Evolutionary conservation across 2,329 filamentous ascomycete genomes (phyloP).

Genomic region (Ploettnerulaceae sp.): DNA sequence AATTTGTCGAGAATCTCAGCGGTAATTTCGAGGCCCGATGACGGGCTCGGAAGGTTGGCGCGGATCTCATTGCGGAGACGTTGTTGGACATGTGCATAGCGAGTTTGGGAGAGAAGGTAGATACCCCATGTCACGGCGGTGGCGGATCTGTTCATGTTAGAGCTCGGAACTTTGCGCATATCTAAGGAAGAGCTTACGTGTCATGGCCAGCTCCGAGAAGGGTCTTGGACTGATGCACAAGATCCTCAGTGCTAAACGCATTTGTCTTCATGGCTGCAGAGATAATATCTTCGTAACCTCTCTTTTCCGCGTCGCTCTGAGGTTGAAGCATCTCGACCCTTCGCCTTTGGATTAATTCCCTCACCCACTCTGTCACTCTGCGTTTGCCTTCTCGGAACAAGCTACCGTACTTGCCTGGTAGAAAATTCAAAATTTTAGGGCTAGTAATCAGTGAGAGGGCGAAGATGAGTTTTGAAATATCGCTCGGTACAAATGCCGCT

Average conservation of each 20-base stretch:
- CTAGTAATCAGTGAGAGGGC: constrained; percentile 36
- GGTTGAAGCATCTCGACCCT: constrained; percentile 66
- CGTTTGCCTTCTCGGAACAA: constrained; percentile 56
- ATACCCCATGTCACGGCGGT: constrained; percentile 67
- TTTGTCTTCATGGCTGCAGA: constrained; percentile 74
- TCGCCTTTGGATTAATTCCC: constrained; percentile 47
- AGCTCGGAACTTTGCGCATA: background rate
- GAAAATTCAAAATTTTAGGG: constrained; percentile 47
- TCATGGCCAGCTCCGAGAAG: constrained; percentile 78
- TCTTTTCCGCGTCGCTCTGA: constrained; percentile 30
- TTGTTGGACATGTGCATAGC: constrained; percentile 55
- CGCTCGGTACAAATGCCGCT: constrained; percentile 40
- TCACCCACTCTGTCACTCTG: constrained; percentile 50
- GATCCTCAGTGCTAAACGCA: constrained; percentile 66
- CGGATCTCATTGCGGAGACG: constrained; percentile 64
- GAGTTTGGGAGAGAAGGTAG: constrained; percentile 54
- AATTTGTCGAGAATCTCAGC: constrained; percentile 61
- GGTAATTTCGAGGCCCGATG: constrained; percentile 40
- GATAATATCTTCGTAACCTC: constrained; percentile 63
- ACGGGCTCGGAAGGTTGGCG: constrained; percentile 49
- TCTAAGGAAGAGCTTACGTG: constrained; percentile 44
- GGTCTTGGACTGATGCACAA: constrained; percentile 82
- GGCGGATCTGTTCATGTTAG: constrained; percentile 38
- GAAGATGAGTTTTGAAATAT: constrained; percentile 41
- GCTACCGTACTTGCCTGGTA: constrained; percentile 55